Percentiles rank a stretch among this genome's conserved stretches.
These are phyloP conservation scores for Beauveria sp. DNA, from an alignment of 2,329 filamentous ascomycete species.

Conservation along the genomic window DNA sequence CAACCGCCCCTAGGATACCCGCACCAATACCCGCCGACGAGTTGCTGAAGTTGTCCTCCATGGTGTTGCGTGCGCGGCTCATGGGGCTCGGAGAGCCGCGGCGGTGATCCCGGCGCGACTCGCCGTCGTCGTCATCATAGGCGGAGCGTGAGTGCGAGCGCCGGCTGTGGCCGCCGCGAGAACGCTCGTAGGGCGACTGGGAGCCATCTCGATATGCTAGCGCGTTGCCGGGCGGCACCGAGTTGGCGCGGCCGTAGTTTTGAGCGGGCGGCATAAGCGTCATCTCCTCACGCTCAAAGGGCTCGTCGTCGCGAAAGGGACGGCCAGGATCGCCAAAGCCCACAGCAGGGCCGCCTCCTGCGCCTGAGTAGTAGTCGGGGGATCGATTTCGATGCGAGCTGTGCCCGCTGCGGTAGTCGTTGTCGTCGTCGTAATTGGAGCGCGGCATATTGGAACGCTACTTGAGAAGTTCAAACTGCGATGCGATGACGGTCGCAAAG, in stretches of 20 bases:
- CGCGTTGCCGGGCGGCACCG: slow-evolving; percentile 21
- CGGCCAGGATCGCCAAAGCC: slow-evolving; percentile 10
- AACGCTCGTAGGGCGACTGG: slow-evolving; percentile 13
- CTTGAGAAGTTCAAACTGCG: not conserved
- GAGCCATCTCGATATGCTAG: slow-evolving; percentile 21
- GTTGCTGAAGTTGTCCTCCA: slow-evolving; percentile 40
- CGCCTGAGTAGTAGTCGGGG: slow-evolving; percentile 25
- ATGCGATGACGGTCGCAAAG: not conserved
- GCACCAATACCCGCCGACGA: slow-evolving; percentile 42
- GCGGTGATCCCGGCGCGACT: slow-evolving; percentile 3
- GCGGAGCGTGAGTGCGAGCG: slow-evolving; percentile 17
- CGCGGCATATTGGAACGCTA: not conserved
- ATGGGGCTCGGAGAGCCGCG: slow-evolving; percentile 23
- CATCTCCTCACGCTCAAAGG: slow-evolving; percentile 22
- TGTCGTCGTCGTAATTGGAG: slow-evolving; percentile 15
- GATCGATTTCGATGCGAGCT: slow-evolving; percentile 17
- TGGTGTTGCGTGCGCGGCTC: slow-evolving; percentile 31
- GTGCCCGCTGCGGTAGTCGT: slow-evolving; percentile 1
- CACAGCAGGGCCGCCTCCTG: slow-evolving; percentile 15
- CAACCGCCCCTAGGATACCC: slow-evolving; percentile 44
- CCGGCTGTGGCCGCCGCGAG: not conserved
- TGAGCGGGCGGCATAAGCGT: slow-evolving; percentile 20
- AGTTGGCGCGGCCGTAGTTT: slow-evolving; percentile 23
- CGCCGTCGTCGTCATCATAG: slow-evolving; percentile 11
- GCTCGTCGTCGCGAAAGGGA: slow-evolving; percentile 19